phyloP scores from a whole-genome alignment of 2,329 filamentous ascomycete genomes.

The Cytospora piceicola region DNA sequence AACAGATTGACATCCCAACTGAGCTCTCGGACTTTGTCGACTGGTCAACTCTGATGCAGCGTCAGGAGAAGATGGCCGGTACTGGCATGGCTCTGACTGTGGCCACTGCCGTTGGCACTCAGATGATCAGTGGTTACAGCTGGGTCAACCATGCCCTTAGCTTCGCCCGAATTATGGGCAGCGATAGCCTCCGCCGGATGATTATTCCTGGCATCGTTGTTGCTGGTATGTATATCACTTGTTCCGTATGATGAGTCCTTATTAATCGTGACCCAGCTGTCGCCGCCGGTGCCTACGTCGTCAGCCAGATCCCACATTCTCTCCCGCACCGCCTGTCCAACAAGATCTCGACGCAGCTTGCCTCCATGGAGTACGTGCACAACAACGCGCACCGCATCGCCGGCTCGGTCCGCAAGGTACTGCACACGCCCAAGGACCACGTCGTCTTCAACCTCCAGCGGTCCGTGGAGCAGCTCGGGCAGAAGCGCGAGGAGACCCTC shows the following conservation, averaged over 20 bases:
- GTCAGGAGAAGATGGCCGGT: constrained; percentile 92
- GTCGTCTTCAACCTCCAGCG: constrained; percentile 82
- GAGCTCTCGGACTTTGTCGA: constrained; percentile 96
- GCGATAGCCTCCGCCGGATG: constrained; percentile 78
- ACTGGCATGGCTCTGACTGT: constrained; percentile 94
- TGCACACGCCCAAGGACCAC: constrained; percentile 85
- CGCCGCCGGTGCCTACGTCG: constrained; percentile 76
- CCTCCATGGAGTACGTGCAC: constrained; percentile 89
- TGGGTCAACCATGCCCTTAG: constrained; percentile 90
- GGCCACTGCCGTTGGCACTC: constrained; percentile 80
- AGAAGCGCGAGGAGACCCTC: constrained; percentile 78
- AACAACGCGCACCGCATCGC: constrained; percentile 84
- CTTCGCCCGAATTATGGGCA: constrained; percentile 78
- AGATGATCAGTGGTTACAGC: constrained; percentile 79
- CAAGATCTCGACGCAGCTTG: constrained; percentile 82
- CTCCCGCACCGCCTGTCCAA: constrained; percentile 82
- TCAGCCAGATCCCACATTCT: constrained; percentile 86
- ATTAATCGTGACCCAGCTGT: constrained; percentile 55
- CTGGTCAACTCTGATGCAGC: constrained; percentile 77
- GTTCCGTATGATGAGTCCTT: constrained; percentile 39
- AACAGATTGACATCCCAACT: constrained; percentile 84
- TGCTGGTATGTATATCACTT: constrained; percentile 66
- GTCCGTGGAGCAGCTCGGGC: constrained; percentile 80
- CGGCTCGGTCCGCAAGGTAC: constrained; percentile 82
- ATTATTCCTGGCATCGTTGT: constrained; percentile 79